A percentile compares a stretch with the other conserved stretches of the same genome.
These are phyloP conservation scores for Erysimum cheiri DNA, from an alignment of 441 rosid species.

Conservation along the genomic window DNA sequence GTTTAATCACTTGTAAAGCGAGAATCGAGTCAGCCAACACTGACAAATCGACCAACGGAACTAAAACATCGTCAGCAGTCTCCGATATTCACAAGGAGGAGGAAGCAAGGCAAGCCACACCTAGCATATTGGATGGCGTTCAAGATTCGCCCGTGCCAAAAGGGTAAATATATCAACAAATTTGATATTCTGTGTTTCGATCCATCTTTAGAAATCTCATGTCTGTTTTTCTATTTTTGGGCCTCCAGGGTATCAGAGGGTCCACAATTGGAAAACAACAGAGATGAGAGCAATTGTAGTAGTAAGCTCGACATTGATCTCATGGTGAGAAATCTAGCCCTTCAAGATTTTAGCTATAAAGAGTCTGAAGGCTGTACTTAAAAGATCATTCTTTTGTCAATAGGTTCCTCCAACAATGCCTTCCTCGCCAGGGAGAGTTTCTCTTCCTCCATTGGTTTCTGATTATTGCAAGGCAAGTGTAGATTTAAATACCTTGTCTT, in stretches of 20 bases:
- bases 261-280: constrained; percentile 28
- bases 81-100: constrained; percentile 38
- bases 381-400: constrained; percentile 33
- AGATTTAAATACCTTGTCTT: not conserved
- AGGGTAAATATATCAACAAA: constrained; percentile 47
- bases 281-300: constrained; percentile 35
- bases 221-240: constrained; percentile 28
- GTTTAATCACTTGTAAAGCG: constrained; percentile 27
- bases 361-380: constrained; percentile 36
- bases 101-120: constrained; percentile 31
- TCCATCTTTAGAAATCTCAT: constrained; percentile 32
- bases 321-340: constrained; percentile 54
- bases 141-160: constrained; percentile 40
- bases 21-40: constrained; percentile 29
- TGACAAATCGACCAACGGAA: constrained; percentile 29
- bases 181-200: not conserved
- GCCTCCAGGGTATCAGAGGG: constrained; percentile 34
- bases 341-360: constrained; percentile 28
- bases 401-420: constrained; percentile 53
- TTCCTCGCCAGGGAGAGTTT: constrained; percentile 44
- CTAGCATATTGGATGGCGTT: constrained; percentile 33
- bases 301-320: constrained; percentile 51
- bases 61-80: constrained; percentile 17
- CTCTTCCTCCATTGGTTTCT: constrained; percentile 39
- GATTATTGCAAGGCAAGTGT: constrained; percentile 39